Evolutionary conservation across 495 filamentous ascomycete species (phyloP).

Genomic region (Filosporella fistucella): DNA sequence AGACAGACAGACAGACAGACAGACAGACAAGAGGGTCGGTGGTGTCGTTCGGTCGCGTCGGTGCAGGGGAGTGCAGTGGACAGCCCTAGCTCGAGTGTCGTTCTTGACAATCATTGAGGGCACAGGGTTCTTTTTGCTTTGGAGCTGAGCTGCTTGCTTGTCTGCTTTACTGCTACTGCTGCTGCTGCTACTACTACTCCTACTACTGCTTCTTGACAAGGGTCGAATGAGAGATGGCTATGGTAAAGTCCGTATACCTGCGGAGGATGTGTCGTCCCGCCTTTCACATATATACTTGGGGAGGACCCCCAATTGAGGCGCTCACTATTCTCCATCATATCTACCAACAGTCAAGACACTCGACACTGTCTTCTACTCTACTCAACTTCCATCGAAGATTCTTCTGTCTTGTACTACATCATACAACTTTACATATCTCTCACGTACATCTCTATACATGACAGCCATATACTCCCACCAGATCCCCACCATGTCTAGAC

Average conservation of each 20-base stretch:
- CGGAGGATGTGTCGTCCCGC: constrained; percentile 13
- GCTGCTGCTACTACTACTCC: too few species aligned
- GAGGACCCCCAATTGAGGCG: constrained; percentile 16
- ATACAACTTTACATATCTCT: constrained; percentile 2
- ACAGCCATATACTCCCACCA: constrained; percentile 7
- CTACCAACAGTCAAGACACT: constrained; percentile 2
- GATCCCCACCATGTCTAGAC: constrained; percentile 30
- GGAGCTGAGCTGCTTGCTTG: constrained; percentile 18
- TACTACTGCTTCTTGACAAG: too few species aligned
- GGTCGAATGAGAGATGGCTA: constrained; percentile 4
- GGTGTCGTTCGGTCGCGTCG: too few species aligned
- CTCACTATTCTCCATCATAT: constrained; percentile 9
- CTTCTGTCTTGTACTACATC: constrained; percentile 4
- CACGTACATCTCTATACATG: constrained; percentile 6
- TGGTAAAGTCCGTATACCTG: constrained; percentile 10
- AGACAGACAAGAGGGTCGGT: neutral
- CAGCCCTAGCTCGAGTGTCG: constrained; percentile 12
- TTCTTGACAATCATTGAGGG: constrained; percentile 14
- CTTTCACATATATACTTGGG: constrained; percentile 21
- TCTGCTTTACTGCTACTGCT: too few species aligned
- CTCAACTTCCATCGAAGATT: too few species aligned
- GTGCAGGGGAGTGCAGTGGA: constrained; percentile 10
- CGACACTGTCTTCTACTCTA: too few species aligned
- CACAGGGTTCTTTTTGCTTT: constrained; percentile 6
- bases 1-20: neutral